Evolutionary conservation across 139 green algal species (phyloP), one percentile per base, ranked within the genome.

Genomic region (Monoraphidium neglectum): DNA sequence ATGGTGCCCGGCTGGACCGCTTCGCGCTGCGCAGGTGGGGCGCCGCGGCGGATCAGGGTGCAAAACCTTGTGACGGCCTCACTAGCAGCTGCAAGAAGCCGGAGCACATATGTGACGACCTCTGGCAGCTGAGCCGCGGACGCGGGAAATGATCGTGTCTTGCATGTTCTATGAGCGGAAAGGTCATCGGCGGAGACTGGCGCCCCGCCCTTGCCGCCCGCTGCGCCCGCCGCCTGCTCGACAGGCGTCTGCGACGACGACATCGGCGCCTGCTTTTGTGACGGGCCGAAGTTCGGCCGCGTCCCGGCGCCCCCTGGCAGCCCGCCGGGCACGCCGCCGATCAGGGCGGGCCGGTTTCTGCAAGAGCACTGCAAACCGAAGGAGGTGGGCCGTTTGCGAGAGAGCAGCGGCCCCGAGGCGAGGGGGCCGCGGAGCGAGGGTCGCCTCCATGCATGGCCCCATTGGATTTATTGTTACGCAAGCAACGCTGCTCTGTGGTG

Each of bases 191-290:
- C n/a, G n/a, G n/a, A n/a, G n/a, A n/a, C n/a, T n/a, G n/a, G n/a
- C n/a, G n/a, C n/a, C n/a, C n/a, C n/a, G n/a, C n/a, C n/a, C n/a
- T n/a, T n/a, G n/a, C n/a, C n/a, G n/a, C n/a, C n/a, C n/a, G n/a
- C n/a, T n/a, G 53, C n/a, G n/a, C n/a, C n/a, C n/a, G n/a, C n/a
- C n/a, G n/a, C n/a, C n/a, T 76, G 56, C 8, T 68, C 37, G 60
- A n/a, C 83, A 79, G 87, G 87, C 36, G 79, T 89, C 13, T 91
- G 87, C 70, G 87, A 91, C 72, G 73, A 83, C 24, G 43, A 78
- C 21, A 83, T 82, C 15, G 83, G 64, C 10, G 69, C 64, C 23
- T 91, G 87, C 76, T 91, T 78, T 69, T 91, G 87, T 53, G 84
- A 88, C 49, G 59, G 67, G 23, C 46, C 82, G 1, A 77, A 86